Evolutionary conservation across 495 filamentous ascomycete genomes (phyloP).

Genomic region (Pyronema omphalodes): DNA sequence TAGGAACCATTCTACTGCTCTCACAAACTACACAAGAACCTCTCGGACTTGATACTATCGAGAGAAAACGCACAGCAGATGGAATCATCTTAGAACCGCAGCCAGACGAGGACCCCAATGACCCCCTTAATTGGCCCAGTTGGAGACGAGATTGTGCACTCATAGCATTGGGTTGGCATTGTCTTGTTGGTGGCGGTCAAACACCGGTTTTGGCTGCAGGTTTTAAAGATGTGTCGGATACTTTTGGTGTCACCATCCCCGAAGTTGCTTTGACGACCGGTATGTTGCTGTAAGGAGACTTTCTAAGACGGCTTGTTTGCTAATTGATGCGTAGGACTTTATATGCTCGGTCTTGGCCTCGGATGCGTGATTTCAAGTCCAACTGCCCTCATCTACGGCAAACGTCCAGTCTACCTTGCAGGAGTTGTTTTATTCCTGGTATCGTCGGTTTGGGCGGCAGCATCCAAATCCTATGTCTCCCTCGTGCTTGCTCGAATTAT

Average conservation of each 20-base stretch:
- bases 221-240: conserved; percentile 59
- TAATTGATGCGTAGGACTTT: conserved; percentile 38
- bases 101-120: conserved; percentile 76
- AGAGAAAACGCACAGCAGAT: conserved; percentile 55
- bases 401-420: conserved; percentile 77
- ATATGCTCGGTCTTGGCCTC: conserved; percentile 84
- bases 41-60: conserved; percentile 21
- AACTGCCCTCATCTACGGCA: conserved; percentile 80
- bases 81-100: conserved; percentile 87
- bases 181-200: conserved; percentile 83
- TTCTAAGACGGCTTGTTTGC: background rate
- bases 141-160: conserved; percentile 71
- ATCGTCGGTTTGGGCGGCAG: conserved; percentile 72
- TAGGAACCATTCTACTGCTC: conserved; percentile 60
- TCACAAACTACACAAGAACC: conserved; percentile 46
- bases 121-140: conserved; percentile 81
- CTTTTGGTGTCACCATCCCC: conserved; percentile 51
- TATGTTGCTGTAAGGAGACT: conserved; percentile 2
- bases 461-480: conserved; percentile 61
- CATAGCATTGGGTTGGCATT: conserved; percentile 74
- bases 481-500: conserved; percentile 69
- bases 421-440: conserved; percentile 57
- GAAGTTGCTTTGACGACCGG: conserved; percentile 67
- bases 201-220: conserved; percentile 82
- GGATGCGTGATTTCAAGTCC: conserved; percentile 65